A percentile compares a stretch with the other conserved stretches of the same genome.
phyloP scores from a whole-genome alignment of 2,329 filamentous ascomycete genomes.

The Alternaria postmessia region DNA sequence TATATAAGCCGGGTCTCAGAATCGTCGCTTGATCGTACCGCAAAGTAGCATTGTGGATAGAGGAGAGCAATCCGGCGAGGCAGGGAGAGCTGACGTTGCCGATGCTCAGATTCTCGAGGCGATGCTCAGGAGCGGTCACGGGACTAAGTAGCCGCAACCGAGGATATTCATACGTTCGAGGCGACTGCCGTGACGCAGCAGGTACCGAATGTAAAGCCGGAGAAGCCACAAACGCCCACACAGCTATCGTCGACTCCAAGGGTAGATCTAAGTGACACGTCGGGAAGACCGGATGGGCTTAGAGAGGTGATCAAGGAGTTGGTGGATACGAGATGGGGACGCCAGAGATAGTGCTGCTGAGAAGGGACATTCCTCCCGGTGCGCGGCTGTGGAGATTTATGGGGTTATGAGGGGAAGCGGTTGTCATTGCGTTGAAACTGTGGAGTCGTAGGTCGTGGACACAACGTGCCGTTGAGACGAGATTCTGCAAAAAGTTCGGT shows the following conservation, averaged over 20 bases:
- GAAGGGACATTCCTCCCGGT: background rate
- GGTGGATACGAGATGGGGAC: background rate
- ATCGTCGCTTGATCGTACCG: background rate
- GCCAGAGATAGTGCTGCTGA: background rate
- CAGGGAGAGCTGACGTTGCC: background rate
- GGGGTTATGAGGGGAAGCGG: background rate
- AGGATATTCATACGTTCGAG: background rate
- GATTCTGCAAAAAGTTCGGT: background rate
- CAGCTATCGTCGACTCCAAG: background rate
- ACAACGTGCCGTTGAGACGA: background rate
- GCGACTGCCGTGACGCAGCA: background rate
- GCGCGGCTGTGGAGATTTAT: background rate
- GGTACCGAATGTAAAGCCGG: slow-evolving; percentile 2
- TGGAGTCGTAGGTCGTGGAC: background rate
- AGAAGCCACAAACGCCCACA: background rate
- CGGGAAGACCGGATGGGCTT: background rate
- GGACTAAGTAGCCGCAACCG: slow-evolving; percentile 12
- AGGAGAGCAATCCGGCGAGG: background rate
- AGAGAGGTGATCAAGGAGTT: background rate
- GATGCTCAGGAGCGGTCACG: slow-evolving; percentile 1
- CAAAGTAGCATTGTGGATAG: background rate
- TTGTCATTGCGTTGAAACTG: background rate
- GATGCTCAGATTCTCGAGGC: background rate
- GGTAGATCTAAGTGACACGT: background rate
- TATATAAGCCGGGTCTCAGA: background rate